These are phyloP conservation scores for Aspergillus latus DNA, from an alignment of 2,329 filamentous ascomycete genomes.

Conservation along the genomic window DNA sequence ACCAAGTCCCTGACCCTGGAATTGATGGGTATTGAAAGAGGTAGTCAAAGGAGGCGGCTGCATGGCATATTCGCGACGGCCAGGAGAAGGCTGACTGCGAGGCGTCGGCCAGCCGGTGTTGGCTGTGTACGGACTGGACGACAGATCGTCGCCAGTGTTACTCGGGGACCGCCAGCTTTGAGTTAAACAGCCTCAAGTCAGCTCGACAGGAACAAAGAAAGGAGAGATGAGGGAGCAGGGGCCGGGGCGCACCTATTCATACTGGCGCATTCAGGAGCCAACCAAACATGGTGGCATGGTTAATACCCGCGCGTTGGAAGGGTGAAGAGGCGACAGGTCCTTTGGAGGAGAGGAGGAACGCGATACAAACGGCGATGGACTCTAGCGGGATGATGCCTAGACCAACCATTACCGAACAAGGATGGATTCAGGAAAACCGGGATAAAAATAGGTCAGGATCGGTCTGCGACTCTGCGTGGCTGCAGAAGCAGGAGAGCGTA, in stretches of 20 bases:
- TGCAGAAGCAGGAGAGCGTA: slow-evolving; percentile 17
- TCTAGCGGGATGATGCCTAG: slow-evolving; percentile 24
- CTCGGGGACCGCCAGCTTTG: slow-evolving; percentile 35
- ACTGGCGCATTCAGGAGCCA: slow-evolving; percentile 31
- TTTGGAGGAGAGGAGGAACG: slow-evolving; percentile 16
- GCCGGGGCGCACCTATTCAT: slow-evolving; percentile 41
- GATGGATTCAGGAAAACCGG: slow-evolving; percentile 19
- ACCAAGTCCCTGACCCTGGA: slow-evolving; percentile 36
- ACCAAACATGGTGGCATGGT: slow-evolving; percentile 31
- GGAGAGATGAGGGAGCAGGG: slow-evolving; percentile 16
- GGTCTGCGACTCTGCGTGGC: slow-evolving; percentile 10
- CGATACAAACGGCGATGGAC: slow-evolving; percentile 31
- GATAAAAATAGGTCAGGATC: slow-evolving; percentile 24
- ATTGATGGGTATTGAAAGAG: slow-evolving; percentile 38
- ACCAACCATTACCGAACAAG: slow-evolving; percentile 16
- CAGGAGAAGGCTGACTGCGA: slow-evolving; percentile 37
- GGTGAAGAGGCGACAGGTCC: slow-evolving; percentile 21
- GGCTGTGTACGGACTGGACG: slow-evolving; percentile 28
- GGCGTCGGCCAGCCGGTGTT: slow-evolving; percentile 33
- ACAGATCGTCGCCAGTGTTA: slow-evolving; percentile 35
- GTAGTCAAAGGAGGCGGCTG: slow-evolving; percentile 46
- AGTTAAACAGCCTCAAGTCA: slow-evolving; percentile 21
- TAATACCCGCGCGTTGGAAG: slow-evolving; percentile 16
- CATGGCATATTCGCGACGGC: slow-evolving; percentile 44
- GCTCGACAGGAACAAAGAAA: slow-evolving; percentile 16